These are phyloP conservation scores for Grifola frondosa DNA, from an alignment of 1,284 basidiomycete species.

Conservation along the genomic window DNA sequence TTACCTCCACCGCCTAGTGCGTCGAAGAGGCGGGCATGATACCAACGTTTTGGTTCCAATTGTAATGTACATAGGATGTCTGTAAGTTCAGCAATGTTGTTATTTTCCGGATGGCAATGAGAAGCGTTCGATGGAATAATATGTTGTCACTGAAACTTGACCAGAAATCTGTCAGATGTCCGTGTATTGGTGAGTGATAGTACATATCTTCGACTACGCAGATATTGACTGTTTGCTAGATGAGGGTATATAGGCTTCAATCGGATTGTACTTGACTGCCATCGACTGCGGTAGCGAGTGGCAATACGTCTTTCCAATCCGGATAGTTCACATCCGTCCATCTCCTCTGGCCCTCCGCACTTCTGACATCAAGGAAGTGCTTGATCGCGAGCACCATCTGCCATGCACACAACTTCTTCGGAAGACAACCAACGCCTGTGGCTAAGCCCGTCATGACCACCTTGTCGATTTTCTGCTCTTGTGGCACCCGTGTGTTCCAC, in stretches of 20 bases:
- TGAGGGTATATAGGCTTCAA: too few relatives aligned
- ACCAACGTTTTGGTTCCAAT: neutral
- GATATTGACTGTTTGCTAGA: too few relatives aligned
- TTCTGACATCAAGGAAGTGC: conserved; percentile 9
- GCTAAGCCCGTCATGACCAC: conserved; percentile 19
- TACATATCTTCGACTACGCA: too few relatives aligned
- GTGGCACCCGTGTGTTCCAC: conserved; percentile 19
- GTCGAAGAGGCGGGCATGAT: conserved; percentile 34
- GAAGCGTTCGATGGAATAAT: too few relatives aligned
- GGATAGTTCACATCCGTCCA: conserved; percentile 11
- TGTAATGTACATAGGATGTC: too few relatives aligned
- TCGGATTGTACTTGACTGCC: too few relatives aligned
- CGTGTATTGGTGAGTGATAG: too few relatives aligned
- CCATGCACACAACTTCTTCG: conserved; percentile 15
- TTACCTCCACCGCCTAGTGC: conserved; percentile 73
- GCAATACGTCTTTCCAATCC: conserved; percentile 10
- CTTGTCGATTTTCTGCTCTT: conserved; percentile 8
- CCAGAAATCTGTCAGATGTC: too few relatives aligned
- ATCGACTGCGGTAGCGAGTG: conserved; percentile 8
- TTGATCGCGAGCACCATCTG: conserved; percentile 20
- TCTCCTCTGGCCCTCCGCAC: conserved; percentile 7
- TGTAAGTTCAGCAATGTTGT: too few relatives aligned
- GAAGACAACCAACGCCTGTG: conserved; percentile 15
- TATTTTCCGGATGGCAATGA: too few relatives aligned
- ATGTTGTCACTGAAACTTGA: too few relatives aligned